Base-by-base conservation (phyloP, 352 stramenopile genomes). In the Thraustotheca clavata region DNA sequence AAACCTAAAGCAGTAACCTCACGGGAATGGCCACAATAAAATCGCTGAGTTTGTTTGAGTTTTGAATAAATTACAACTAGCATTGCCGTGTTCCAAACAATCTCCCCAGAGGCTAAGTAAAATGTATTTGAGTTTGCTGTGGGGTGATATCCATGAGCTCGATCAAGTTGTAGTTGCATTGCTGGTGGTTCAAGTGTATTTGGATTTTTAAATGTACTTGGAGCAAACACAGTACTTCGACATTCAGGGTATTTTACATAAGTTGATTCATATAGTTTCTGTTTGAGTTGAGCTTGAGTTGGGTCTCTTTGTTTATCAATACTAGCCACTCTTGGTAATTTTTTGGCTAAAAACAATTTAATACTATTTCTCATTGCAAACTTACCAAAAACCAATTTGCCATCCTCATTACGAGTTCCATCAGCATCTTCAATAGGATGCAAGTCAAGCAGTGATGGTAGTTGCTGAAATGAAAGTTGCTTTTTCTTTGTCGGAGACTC, bases 331-430 rank as follows among this genome's bases (percentile, higher is more conserved):
- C 80, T 77, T 43, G 80, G 80, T 7, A 89, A 70, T 48, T 82
- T 76, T 67, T 87, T 88, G 54, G 86, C 80, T 89, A 39, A 4
- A 27, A 48, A 54, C 14, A 2, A 2, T 4, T n/a, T 4, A 5
- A 4, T n/a, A 27, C 39, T 2, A 4, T 4, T 47, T 2, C 9
- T 29, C 9, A 22, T 2, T 54, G 14, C 34, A 16, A 31, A 65
- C 72, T 24, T 60, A 89, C 80, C 80, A 68, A 89, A 87, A 1
- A 74, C 54, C 35, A 88, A 71, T 41, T 87, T 89, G 14, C 79
- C 80, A 11, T 83, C 73, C 6, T 74, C 71, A 57, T 70, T 86
- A 4, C 80, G 74, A 24, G 18, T 14, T 14, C 20, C 24, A 14
- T 18, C 26, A 33, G 57, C 46, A 27, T 38, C 59, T 1, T 27